Conservation (phyloP, 1,284 basidiomycete genomes). For the Flammula alnicola region DNA sequence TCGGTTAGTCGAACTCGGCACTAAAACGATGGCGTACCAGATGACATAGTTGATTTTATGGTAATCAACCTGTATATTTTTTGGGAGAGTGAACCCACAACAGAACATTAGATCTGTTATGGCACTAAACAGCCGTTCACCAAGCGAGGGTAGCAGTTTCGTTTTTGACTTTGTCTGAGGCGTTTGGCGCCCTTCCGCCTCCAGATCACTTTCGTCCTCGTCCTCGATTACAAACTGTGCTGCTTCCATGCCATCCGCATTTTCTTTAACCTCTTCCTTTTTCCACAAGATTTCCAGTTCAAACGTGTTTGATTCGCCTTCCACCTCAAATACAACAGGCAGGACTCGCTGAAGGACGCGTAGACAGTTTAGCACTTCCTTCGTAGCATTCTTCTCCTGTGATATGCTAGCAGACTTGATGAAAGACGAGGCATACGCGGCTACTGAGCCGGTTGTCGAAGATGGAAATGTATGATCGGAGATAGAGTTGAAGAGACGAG, state of each 20-base stretch:
- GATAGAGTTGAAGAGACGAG: conserved; percentile 80
- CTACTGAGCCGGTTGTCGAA: conserved; percentile 53
- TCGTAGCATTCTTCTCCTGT: conserved; percentile 70
- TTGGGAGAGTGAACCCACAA: conserved; percentile 88
- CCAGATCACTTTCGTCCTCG: conserved; percentile 51
- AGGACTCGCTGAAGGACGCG: conserved; percentile 86
- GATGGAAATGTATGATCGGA: conserved; percentile 85
- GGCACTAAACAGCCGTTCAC: conserved; percentile 78
- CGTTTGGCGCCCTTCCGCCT: conserved; percentile 15
- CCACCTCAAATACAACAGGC: conserved; percentile 85
- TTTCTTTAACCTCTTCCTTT: conserved; percentile 53
- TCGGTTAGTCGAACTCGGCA: not conserved
- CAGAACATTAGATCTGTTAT: conserved; percentile 88
- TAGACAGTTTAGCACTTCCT: conserved; percentile 87
- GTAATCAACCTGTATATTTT: conserved; percentile 75
- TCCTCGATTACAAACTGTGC: conserved; percentile 85
- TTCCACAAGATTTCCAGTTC: conserved; percentile 80
- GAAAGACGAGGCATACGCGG: conserved; percentile 71
- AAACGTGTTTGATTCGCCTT: conserved; percentile 70
- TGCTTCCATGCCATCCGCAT: conserved; percentile 26
- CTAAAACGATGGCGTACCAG: conserved; percentile 55
- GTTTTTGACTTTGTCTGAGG: conserved; percentile 34
- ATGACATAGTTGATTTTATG: conserved; percentile 89
- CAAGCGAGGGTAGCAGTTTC: conserved; percentile 72
- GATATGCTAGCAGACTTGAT: conserved; percentile 57